phyloP scores from a whole-genome alignment of 352 stramenopile species.

The Elongisporangium senticosum region DNA sequence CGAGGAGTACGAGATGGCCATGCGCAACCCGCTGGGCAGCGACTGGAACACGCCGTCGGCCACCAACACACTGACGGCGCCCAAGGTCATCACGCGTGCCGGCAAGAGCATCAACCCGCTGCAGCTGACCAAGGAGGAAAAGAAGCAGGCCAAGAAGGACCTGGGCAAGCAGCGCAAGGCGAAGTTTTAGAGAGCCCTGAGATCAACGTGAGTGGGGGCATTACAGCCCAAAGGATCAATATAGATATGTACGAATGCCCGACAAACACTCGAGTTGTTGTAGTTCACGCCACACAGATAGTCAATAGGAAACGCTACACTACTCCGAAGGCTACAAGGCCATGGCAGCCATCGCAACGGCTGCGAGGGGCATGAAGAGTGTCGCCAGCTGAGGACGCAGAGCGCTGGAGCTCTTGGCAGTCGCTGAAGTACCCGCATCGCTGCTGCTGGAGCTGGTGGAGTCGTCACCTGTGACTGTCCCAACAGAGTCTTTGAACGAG shows the following conservation, averaged over 20 bases:
- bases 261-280: not conserved
- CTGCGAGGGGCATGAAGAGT: not conserved
- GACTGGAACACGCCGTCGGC: conserved; percentile 93
- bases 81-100: conserved; percentile 90
- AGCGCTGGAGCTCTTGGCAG: not conserved
- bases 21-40: conserved; percentile 91
- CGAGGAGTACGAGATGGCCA: conserved; percentile 96
- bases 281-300: not conserved
- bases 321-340: not conserved
- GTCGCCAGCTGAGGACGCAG: not conserved
- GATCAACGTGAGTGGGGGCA: not conserved
- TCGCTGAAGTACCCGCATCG: not conserved
- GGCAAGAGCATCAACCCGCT: conserved; percentile 94
- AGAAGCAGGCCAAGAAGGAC: conserved; percentile 77
- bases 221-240: conserved; percentile 4
- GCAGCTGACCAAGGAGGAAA: conserved; percentile 79
- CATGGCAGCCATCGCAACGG: not conserved
- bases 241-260: conserved; percentile 1
- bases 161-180: conserved; percentile 75
- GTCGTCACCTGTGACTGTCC: conserved; percentile 18
- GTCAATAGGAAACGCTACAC: not conserved
- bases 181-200: conserved; percentile 53
- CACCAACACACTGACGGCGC: conserved; percentile 91
- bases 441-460: conserved; percentile 1
- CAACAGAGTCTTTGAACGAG: conserved; percentile 24